Conservation (phyloP, 768 basidiomycete species). For the Suillus hirtellus region DNA sequence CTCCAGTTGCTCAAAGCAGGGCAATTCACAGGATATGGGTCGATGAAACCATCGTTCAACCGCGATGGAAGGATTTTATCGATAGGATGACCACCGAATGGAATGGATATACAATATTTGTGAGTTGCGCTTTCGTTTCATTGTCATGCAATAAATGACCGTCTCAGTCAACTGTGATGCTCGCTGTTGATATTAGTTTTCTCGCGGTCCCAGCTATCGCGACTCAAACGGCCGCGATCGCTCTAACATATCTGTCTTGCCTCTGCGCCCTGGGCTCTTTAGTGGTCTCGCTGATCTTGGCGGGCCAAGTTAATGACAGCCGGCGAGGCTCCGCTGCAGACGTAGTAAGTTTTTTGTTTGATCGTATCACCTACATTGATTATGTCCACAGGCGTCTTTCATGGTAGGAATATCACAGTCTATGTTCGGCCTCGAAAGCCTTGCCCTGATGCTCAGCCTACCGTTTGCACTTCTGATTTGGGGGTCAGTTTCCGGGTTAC, state of each 20-base stretch:
- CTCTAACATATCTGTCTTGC: constrained; percentile 40
- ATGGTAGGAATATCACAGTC: constrained; percentile 4
- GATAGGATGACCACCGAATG: constrained; percentile 44
- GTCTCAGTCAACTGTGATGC: constrained; percentile 47
- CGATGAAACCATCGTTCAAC: constrained; percentile 40
- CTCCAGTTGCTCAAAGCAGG: constrained; percentile 44
- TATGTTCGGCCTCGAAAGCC: constrained; percentile 23
- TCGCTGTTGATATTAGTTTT: constrained; percentile 54
- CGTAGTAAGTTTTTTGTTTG: constrained; percentile 30
- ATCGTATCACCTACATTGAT: not conserved
- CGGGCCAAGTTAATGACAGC: constrained; percentile 36
- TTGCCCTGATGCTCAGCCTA: constrained; percentile 35
- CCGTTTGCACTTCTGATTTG: constrained; percentile 36
- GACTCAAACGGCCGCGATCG: constrained; percentile 8
- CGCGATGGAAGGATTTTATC: constrained; percentile 43
- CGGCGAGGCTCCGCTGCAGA: constrained; percentile 22
- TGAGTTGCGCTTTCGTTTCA: constrained; percentile 23
- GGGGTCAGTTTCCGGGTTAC: constrained; percentile 21
- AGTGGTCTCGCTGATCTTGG: constrained; percentile 36
- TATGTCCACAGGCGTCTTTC: constrained; percentile 17
- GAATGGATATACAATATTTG: constrained; percentile 49
- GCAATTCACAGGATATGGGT: constrained; percentile 45
- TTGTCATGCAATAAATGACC: not conserved
- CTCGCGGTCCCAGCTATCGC: constrained; percentile 47
- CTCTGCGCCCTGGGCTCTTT: constrained; percentile 35